Evolutionary conservation across 1,139 yeast species (phyloP).

Genomic region (Pichia terricola): DNA sequence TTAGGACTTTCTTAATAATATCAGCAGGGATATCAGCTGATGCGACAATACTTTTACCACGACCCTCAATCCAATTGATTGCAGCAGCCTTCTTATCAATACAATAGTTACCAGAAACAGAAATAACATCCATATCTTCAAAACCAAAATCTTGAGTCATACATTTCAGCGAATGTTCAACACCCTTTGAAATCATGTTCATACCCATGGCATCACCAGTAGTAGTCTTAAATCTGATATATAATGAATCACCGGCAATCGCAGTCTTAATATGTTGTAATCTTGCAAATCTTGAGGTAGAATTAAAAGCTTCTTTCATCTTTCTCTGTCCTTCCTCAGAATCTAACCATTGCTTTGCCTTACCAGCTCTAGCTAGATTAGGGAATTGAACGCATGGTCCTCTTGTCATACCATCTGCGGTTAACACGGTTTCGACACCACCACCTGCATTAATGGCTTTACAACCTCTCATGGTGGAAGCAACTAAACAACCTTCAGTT

Average conservation of each 20-base stretch:
- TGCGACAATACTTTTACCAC: slow-evolving; percentile 98
- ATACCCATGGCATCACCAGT: slow-evolving; percentile 99
- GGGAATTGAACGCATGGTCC: slow-evolving; percentile 96
- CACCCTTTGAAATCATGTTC: slow-evolving; percentile 99
- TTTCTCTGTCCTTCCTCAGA: slow-evolving; percentile 83
- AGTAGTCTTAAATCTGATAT: slow-evolving; percentile 87
- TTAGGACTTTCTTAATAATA: slow-evolving; percentile 70
- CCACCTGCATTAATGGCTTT: slow-evolving; percentile 97
- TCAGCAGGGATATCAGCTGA: slow-evolving; percentile 84
- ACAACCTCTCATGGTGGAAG: slow-evolving; percentile 98
- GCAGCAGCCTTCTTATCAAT: slow-evolving; percentile 97
- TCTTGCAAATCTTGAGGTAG: slow-evolving; percentile 95
- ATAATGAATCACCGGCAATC: slow-evolving; percentile 86
- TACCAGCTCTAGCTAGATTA: slow-evolving; percentile 76
- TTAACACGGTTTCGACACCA: slow-evolving; percentile 84
- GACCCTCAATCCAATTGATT: slow-evolving; percentile 97
- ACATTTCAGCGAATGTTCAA: slow-evolving; percentile 71
- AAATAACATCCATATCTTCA: slow-evolving; percentile 85
- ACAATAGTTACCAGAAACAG: slow-evolving; percentile 96
- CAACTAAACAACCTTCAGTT: slow-evolving; percentile 97
- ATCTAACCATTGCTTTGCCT: slow-evolving; percentile 91
- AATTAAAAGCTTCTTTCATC: slow-evolving; percentile 85
- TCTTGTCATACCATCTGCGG: slow-evolving; percentile 97
- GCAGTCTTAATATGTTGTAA: slow-evolving; percentile 87
- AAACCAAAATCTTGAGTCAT: slow-evolving; percentile 89